phyloP scores from a whole-genome alignment of 106 monocot genomes.

The Platanthera zijinensis region DNA sequence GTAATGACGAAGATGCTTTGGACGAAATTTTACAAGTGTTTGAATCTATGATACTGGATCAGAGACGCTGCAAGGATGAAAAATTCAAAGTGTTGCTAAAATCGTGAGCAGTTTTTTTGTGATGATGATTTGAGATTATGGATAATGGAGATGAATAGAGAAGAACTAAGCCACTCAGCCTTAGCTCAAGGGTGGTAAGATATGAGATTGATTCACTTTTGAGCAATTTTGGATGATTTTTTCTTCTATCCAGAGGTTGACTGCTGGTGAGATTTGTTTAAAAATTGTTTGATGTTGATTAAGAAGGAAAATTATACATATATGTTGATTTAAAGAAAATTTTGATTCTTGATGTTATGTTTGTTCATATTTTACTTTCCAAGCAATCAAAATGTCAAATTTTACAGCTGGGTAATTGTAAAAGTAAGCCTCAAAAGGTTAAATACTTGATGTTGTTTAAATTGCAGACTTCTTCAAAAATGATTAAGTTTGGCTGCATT shows the following conservation, averaged over 20 bases:
- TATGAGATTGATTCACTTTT: background rate
- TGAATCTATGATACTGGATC: constrained; percentile 79
- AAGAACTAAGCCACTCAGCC: background rate
- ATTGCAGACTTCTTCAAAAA: too few species aligned
- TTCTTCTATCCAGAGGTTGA: background rate
- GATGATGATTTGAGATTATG: background rate
- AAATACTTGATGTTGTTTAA: background rate
- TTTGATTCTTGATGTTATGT: background rate
- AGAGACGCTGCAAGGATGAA: constrained; percentile 67
- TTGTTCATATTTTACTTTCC: background rate
- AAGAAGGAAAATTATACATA: background rate
- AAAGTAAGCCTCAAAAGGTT: background rate
- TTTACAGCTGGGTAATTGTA: background rate
- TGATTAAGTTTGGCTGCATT: too few species aligned
- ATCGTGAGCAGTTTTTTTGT: background rate
- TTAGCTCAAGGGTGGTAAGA: too few species aligned
- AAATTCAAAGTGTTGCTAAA: constrained; percentile 24
- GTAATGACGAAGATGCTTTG: constrained; percentile 40
- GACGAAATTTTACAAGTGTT: constrained; percentile 67
- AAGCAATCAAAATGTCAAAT: background rate
- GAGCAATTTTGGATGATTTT: constrained; percentile 6
- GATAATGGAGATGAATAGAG: background rate
- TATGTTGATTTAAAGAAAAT: background rate
- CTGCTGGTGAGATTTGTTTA: background rate
- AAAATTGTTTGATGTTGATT: background rate